Evolutionary conservation across 2,329 filamentous ascomycete genomes (phyloP), one percentile per base, ranked within the genome.

Genomic region (Ophiostoma quercus): DNA sequence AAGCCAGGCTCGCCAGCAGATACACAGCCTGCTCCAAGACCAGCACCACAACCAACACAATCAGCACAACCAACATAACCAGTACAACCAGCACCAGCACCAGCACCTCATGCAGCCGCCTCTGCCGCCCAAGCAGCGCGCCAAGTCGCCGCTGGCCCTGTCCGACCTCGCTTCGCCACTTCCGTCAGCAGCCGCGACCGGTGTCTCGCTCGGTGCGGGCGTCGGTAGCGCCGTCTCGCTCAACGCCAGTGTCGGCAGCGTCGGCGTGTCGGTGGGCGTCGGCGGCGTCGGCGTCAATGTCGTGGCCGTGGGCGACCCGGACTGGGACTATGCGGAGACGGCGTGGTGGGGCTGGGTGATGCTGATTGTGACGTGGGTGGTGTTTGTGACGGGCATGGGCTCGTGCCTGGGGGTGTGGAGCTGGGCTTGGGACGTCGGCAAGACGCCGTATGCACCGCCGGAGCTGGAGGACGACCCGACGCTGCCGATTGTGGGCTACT

Each of bases 321-420:
- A 90, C 71, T 95, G 92, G 89, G 92, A 97, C 79, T 97, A 98
- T 77, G 88, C 90, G 60, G 94, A 97, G 81, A 99, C 95, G 0
- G 94, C 95, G 76, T 96, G 92, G 89, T 99, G 95, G 94, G 95
- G 95, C 0, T 99, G 94, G 92, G 90, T 97, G 8, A 90, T 99
- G 66, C 82, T 99, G 41, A 82, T 91, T 57, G 90, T 92, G 66
- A 99, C 96, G 0, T 99, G 96, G 95, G 82, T 96, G 63, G 93
- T 97, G 34, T 98, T 99, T 78, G 93, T 98, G 25, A 88, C 95
- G 0, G 95, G 95, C 41, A 98, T 99, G 91, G 95, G 95, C 68
- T 96, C 92, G 67, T 97, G 93, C 78, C 85, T 98, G 65, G 94
- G 91, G 29, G 88, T 98, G 29, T 99, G 95, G 95, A 95, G 90